Evolutionary conservation across 345 rosid genomes (phyloP).

Genomic region (Melastoma malabathricum): DNA sequence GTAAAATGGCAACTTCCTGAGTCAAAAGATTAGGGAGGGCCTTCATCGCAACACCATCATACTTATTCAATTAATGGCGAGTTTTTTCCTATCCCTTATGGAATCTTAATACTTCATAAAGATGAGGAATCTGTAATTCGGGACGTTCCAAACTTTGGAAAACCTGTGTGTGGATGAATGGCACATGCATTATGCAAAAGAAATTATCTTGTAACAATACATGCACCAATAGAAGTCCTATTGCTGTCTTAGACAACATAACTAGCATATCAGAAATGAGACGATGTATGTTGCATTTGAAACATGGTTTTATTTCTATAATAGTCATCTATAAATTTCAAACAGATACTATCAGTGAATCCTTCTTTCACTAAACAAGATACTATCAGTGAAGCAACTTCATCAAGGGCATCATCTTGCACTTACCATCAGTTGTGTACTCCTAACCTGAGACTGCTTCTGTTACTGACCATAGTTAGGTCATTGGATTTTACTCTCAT

Average conservation of each 20-base stretch:
- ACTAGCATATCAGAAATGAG: background rate
- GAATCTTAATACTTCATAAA: too few relatives aligned
- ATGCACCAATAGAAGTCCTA: conserved; percentile 96
- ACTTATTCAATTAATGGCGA: too few relatives aligned
- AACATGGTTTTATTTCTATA: background rate
- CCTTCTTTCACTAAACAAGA: conserved; percentile 92
- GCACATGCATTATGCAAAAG: conserved; percentile 91
- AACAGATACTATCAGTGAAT: conserved; percentile 69
- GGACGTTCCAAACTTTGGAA: conserved; percentile 95
- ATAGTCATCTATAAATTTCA: conserved; percentile 45
- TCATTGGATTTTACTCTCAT: conserved; percentile 82
- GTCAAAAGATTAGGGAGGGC: too few relatives aligned
- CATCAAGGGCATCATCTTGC: conserved; percentile 91
- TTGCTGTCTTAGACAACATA: conserved; percentile 45
- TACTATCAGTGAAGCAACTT: conserved; percentile 46
- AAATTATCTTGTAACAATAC: conserved; percentile 90
- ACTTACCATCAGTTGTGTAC: conserved; percentile 84
- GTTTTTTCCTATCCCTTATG: too few relatives aligned
- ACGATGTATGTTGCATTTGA: background rate
- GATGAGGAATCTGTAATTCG: conserved; percentile 10
- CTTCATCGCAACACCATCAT: too few relatives aligned
- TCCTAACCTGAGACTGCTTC: conserved; percentile 66
- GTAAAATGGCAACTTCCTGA: too few relatives aligned
- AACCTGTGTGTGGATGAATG: conserved; percentile 96
- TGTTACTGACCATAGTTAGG: conserved; percentile 86